Evolutionary conservation across 2,329 filamentous ascomycete genomes (phyloP).

Genomic region (Verticillium dahliae): DNA sequence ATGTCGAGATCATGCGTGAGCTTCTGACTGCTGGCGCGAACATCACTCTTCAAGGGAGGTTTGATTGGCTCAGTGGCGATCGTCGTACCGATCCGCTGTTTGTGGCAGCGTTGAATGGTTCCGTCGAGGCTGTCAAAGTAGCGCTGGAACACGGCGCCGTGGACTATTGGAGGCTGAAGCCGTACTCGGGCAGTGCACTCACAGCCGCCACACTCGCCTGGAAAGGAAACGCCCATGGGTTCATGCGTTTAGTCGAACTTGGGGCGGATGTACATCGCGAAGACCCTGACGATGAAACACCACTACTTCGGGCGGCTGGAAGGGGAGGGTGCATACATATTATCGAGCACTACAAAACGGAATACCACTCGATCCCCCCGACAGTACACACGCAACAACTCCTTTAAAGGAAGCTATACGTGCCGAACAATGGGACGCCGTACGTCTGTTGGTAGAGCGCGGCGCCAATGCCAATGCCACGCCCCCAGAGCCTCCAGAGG

Average conservation of each 20-base stretch:
- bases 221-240: background rate
- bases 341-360: background rate
- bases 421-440: background rate
- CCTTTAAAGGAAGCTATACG: background rate
- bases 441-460: background rate
- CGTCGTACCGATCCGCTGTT: background rate
- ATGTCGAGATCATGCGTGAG: background rate
- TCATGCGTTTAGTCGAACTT: background rate
- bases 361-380: background rate
- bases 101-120: background rate
- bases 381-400: background rate
- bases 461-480: background rate
- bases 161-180: background rate
- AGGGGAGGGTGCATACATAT: background rate
- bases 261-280: background rate
- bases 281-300: background rate
- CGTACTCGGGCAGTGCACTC: background rate
- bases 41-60: background rate
- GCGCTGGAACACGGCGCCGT: background rate
- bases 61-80: background rate
- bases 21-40: background rate
- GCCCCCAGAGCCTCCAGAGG: background rate
- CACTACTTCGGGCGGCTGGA: background rate
- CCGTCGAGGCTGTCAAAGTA: background rate
- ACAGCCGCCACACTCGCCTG: background rate